phyloP scores from a whole-genome alignment of 805 yeast genomes.

The Saccharomycopsis amapae region DNA sequence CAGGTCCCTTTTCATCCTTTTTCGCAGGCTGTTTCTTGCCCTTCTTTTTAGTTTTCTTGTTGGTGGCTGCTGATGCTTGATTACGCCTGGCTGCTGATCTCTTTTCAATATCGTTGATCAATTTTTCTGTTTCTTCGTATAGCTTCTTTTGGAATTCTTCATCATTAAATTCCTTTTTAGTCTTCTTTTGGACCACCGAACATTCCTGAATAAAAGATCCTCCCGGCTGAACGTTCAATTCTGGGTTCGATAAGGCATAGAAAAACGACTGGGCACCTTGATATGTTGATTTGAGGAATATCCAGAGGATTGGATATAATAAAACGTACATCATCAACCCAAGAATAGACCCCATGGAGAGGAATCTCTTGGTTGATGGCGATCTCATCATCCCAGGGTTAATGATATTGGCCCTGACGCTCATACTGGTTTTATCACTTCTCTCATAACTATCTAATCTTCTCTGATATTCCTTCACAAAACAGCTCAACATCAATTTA shows the following conservation, averaged over 20 bases:
- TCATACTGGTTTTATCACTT: constrained; percentile 59
- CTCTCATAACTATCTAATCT: constrained; percentile 52
- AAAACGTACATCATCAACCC: constrained; percentile 60
- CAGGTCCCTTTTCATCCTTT: background rate
- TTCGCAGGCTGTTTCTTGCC: background rate
- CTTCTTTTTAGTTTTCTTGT: constrained; percentile 10
- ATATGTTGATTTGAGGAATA: constrained; percentile 64
- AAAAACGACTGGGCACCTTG: constrained; percentile 78
- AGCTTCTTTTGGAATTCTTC: constrained; percentile 51
- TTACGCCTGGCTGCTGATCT: constrained; percentile 64
- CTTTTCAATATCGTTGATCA: constrained; percentile 58
- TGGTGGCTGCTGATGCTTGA: constrained; percentile 25
- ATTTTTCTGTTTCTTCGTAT: constrained; percentile 52
- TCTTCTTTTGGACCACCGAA: constrained; percentile 36
- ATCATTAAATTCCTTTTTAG: constrained; percentile 59
- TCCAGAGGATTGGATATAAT: constrained; percentile 75
- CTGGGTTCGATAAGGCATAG: constrained; percentile 66
- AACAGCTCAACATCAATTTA: constrained; percentile 66
- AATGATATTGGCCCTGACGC: constrained; percentile 63
- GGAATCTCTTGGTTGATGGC: constrained; percentile 70
- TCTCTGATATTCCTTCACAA: constrained; percentile 74
- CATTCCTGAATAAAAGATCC: constrained; percentile 75
- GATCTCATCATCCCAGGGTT: constrained; percentile 93
- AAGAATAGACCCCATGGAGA: constrained; percentile 66
- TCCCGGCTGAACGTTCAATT: constrained; percentile 52